A percentile compares a stretch with the other conserved stretches of the same genome.
Conservation (phyloP, 306 rosid genomes). For the Cicer yamashitae region DNA sequence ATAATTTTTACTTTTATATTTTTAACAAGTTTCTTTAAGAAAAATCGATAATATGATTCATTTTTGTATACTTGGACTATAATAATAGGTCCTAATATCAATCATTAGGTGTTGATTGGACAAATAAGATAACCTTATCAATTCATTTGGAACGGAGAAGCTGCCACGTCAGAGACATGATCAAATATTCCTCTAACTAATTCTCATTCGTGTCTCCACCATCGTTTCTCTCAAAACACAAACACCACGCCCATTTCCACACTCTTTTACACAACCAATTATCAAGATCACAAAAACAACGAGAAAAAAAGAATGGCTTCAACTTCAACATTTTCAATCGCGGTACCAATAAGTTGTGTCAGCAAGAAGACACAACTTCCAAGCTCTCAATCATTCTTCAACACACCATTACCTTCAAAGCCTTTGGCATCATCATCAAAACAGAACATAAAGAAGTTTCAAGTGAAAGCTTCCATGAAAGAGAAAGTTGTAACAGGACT, state of each 20-base stretch:
- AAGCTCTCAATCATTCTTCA: slow-evolving; percentile 54
- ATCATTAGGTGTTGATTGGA: slow-evolving; percentile 46
- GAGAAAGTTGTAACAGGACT: slow-evolving; percentile 77
- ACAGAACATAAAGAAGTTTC: slow-evolving; percentile 41
- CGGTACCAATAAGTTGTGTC: slow-evolving; percentile 56
- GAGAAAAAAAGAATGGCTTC: slow-evolving; percentile 64
- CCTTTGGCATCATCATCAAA: slow-evolving; percentile 43
- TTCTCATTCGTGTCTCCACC: slow-evolving; percentile 11
- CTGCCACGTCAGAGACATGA: slow-evolving; percentile 75
- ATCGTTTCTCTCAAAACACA: slow-evolving; percentile 45
- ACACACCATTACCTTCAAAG: slow-evolving; percentile 57
- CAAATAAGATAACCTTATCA: slow-evolving; percentile 76
- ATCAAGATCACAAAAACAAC: slow-evolving; percentile 3
- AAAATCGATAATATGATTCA: no score
- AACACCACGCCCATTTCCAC: slow-evolving; percentile 16
- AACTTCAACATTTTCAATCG: slow-evolving; percentile 73
- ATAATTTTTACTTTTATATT: no score
- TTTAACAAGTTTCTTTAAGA: no score
- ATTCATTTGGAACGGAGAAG: slow-evolving; percentile 45
- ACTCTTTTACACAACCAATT: neutral
- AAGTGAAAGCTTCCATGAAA: slow-evolving; percentile 74
- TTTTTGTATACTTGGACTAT: no score
- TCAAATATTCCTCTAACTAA: slow-evolving; percentile 56
- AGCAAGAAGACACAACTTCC: slow-evolving; percentile 57
- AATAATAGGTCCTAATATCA: no score